phyloP scores from a whole-genome alignment of 805 yeast species.

The Schizosaccharomyces cryophilus region DNA sequence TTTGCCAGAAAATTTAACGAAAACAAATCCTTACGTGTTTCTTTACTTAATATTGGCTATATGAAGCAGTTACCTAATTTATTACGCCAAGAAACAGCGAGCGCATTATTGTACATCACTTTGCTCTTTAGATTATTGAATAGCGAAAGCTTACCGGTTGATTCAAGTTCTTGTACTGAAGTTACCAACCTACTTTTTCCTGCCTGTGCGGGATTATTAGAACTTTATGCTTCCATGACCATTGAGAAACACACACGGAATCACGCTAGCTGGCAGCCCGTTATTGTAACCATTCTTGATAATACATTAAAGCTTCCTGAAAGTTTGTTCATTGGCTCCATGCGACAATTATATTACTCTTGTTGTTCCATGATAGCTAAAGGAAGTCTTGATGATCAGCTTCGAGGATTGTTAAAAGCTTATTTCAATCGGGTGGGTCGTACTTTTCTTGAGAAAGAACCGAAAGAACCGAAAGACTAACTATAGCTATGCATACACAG shows the following conservation, averaged over 20 bases:
- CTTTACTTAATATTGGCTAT: conserved; percentile 75
- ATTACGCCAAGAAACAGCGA: conserved; percentile 70
- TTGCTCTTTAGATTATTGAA: conserved; percentile 59
- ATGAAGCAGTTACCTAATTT: conserved; percentile 82
- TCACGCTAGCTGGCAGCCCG: neutral
- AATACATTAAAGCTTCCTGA: neutral
- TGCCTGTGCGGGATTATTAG: neutral
- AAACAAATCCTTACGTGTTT: conserved; percentile 64
- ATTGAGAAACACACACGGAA: neutral
- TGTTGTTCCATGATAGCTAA: neutral
- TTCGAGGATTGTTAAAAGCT: neutral
- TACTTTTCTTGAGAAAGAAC: neutral
- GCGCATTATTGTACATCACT: conserved; percentile 67
- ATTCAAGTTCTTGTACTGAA: neutral
- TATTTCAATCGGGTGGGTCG: neutral
- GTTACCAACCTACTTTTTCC: neutral
- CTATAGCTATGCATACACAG: too few species aligned
- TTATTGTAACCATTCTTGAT: neutral
- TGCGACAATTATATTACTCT: neutral
- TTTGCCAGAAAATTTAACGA: conserved; percentile 76
- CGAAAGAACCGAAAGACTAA: too few species aligned
- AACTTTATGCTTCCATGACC: neutral
- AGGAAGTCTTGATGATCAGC: neutral
- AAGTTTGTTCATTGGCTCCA: neutral
- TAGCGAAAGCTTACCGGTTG: conserved; percentile 11